These are phyloP conservation scores for Ambrosia trifida DNA, from an alignment of 129 eudicot genomes.

Conservation along the genomic window DNA sequence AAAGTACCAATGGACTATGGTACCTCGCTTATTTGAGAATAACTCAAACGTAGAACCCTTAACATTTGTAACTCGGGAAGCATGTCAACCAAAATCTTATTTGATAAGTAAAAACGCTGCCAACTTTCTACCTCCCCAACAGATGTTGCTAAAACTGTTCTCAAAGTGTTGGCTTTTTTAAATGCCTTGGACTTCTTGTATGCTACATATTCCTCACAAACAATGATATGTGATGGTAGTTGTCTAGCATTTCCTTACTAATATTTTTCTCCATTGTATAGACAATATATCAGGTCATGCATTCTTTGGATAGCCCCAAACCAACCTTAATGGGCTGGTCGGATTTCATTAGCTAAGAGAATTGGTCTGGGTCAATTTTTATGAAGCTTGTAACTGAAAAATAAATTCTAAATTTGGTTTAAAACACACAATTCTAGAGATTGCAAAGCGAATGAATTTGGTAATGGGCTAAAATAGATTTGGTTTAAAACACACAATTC, in stretches of 20 bases:
- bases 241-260: neutral
- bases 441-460: too few species aligned
- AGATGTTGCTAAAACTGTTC: neutral
- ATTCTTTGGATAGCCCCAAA: neutral
- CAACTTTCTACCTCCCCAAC: neutral
- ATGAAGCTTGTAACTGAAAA: too few species aligned
- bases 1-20: neutral
- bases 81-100: neutral
- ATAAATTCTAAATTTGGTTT: too few species aligned
- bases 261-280: neutral
- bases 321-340: too few species aligned
- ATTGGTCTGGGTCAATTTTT: too few species aligned
- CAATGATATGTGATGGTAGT: conserved; percentile 9
- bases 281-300: conserved; percentile 3
- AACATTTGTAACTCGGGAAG: neutral
- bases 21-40: neutral
- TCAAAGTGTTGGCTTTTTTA: neutral
- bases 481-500: too few species aligned
- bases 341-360: too few species aligned
- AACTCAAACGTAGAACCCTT: neutral
- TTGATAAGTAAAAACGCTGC: neutral
- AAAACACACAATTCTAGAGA: too few species aligned
- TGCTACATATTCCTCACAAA: neutral
- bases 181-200: neutral
- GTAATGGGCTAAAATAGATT: too few species aligned